Evolutionary conservation across 495 filamentous ascomycete species (phyloP).

Genomic region (Apiosordaria backusii): DNA sequence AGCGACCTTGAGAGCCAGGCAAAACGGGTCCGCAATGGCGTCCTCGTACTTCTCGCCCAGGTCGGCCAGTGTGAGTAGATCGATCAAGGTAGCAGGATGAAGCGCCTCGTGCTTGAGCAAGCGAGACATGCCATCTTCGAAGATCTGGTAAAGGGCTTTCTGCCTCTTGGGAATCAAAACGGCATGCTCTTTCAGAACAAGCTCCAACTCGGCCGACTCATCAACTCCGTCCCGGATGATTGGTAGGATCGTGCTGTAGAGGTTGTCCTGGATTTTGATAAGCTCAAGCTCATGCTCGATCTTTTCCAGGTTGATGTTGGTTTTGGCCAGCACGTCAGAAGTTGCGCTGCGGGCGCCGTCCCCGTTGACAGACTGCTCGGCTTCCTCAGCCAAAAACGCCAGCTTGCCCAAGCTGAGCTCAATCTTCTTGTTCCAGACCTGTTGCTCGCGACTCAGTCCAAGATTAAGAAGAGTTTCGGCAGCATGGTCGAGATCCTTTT

Average conservation of each 20-base stretch:
- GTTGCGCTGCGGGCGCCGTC: slow-evolving; percentile 34
- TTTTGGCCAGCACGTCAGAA: slow-evolving; percentile 27
- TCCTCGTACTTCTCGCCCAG: slow-evolving; percentile 38
- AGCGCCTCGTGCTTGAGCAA: slow-evolving; percentile 67
- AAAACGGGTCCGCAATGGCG: slow-evolving; percentile 56
- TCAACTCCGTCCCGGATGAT: slow-evolving; percentile 68
- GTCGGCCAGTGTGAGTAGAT: slow-evolving; percentile 74
- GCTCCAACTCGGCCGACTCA: slow-evolving; percentile 65
- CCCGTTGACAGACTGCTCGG: slow-evolving; percentile 29
- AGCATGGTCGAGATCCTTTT: slow-evolving; percentile 68
- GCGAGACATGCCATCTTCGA: slow-evolving; percentile 60
- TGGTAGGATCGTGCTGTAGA: slow-evolving; percentile 55
- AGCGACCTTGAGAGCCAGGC: slow-evolving; percentile 66
- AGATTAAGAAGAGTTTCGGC: slow-evolving; percentile 61
- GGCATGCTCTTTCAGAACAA: slow-evolving; percentile 67
- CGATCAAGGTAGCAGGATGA: slow-evolving; percentile 63
- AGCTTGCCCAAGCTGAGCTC: slow-evolving; percentile 87
- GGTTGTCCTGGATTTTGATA: slow-evolving; percentile 68
- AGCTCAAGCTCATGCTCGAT: slow-evolving; percentile 62
- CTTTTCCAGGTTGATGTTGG: slow-evolving; percentile 36
- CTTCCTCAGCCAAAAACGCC: slow-evolving; percentile 60
- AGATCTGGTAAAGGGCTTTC: slow-evolving; percentile 59
- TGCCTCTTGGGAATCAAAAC: slow-evolving; percentile 52
- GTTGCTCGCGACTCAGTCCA: slow-evolving; percentile 62
- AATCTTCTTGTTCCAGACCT: slow-evolving; percentile 85